Base-by-base conservation (phyloP, 768 basidiomycete genomes). In the Tricholoma saponaceum region DNA sequence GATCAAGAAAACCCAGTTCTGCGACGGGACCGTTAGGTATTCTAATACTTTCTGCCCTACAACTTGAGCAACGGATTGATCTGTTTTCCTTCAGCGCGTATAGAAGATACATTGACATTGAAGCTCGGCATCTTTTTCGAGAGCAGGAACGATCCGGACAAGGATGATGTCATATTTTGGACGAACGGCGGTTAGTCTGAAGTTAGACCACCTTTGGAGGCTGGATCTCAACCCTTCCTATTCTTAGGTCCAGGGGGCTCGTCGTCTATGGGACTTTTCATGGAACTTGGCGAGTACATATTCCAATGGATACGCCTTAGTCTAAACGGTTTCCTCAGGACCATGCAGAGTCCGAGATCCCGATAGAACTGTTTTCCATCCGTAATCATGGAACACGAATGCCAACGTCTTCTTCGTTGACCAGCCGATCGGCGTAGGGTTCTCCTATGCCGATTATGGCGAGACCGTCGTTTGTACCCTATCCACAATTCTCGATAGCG, bases 341-440 rank as follows among this genome's bases (percentile, higher is more conserved):
- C 90, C 90, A 0, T 93, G 91, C 67, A 78, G 82, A 41, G 78
- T 90, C 14, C 71, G 76, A 9, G 75, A 76, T 18, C 70, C 72
- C 44, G 77, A 84, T 32, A 78, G 76, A 25, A 76, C 85, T 0
- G 76, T 71, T 1, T 81, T 76, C 65, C 80, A 86, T 58, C 79
- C 81, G 0, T 78, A 86, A 49, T 79, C 83, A 0, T 89, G 87
- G 88, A 89, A 86, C 60, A 76, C 76, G 18, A 82, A 86, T 51
- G 84, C 87, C 3, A 85, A 84, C 53, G 71, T 85, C 8, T 79
- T 86, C 60, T 85, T 81, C 67, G 74, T 86, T 53, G 85, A 85
- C 63, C 85, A 86, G 61, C 85, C 84, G 2, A 67, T 83, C 32
- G 83, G 83, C 4, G 79, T 80, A 10, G 84, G 84, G 8, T 86